phyloP scores from a whole-genome alignment of 2,329 filamentous ascomycete genomes.

The Aureobasidium zeae region DNA sequence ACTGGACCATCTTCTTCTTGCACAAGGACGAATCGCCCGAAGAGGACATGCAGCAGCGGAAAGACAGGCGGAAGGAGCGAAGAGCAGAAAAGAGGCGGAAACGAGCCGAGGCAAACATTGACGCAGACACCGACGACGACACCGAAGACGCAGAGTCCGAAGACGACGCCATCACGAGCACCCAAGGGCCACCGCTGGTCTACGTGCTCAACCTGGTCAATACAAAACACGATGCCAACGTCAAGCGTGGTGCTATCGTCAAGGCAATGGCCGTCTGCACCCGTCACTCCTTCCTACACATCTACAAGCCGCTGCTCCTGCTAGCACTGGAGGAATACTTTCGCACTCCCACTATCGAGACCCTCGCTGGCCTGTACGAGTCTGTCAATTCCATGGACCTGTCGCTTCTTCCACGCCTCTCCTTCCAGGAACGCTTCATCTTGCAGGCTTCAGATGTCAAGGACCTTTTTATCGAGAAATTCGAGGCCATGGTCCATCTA shows the following conservation, averaged over 20 bases:
- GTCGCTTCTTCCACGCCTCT: constrained; percentile 81
- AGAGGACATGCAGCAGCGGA: constrained; percentile 45
- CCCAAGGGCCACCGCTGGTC: constrained; percentile 82
- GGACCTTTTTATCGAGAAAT: constrained; percentile 95
- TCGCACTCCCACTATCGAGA: constrained; percentile 79
- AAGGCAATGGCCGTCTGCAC: constrained; percentile 99
- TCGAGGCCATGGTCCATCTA: constrained; percentile 85
- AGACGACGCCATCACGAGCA: constrained; percentile 46
- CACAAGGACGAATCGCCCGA: constrained; percentile 77
- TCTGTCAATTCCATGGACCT: constrained; percentile 96
- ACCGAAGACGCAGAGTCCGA: constrained; percentile 36
- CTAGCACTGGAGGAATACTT: constrained; percentile 95
- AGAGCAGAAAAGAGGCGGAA: constrained; percentile 31
- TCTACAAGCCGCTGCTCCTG: constrained; percentile 93
- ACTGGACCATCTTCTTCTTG: constrained; percentile 98
- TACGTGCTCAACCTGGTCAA: constrained; percentile 97
- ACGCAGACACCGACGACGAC: constrained; percentile 44
- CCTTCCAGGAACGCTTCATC: constrained; percentile 72
- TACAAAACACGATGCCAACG: constrained; percentile 89
- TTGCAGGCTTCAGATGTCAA: constrained; percentile 86
- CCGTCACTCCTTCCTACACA: constrained; percentile 91
- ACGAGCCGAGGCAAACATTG: constrained; percentile 39
- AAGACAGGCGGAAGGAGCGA: constrained; percentile 26
- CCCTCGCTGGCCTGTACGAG: constrained; percentile 77
- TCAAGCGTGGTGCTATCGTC: constrained; percentile 86